Percentiles rank a stretch among this genome's conserved stretches.
Conservation (phyloP, 139 green algal genomes). For the Picochlorum sp. region DNA sequence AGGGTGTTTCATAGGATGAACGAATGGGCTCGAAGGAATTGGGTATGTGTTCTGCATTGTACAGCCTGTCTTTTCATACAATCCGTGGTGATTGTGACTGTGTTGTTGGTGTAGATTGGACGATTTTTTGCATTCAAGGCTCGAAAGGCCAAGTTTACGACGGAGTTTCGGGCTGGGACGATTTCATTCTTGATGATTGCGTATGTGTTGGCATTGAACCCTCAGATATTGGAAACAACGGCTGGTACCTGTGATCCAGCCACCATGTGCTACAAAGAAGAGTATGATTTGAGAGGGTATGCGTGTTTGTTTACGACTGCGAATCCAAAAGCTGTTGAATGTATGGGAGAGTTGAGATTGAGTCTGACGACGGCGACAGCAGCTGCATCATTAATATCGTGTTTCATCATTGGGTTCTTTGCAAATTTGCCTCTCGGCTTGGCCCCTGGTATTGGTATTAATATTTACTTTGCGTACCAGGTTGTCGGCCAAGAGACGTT, state of each 20-base stretch:
- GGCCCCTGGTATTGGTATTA: conserved; percentile 61
- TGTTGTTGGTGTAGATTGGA: conserved; percentile 37
- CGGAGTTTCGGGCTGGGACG: conserved; percentile 54
- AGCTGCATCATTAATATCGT: conserved; percentile 48
- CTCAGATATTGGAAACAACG: conserved; percentile 50
- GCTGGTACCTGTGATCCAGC: conserved; percentile 50
- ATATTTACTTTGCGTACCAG: conserved; percentile 32
- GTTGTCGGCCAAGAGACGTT: conserved; percentile 34
- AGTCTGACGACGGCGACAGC: conserved; percentile 63
- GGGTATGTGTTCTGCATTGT: background rate
- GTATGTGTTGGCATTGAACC: conserved; percentile 72
- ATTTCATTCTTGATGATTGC: conserved; percentile 74
- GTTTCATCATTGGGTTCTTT: conserved; percentile 58
- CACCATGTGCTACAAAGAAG: conserved; percentile 26
- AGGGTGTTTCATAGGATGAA: background rate
- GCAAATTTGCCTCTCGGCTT: conserved; percentile 68
- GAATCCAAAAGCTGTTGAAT: conserved; percentile 12
- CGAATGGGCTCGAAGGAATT: background rate
- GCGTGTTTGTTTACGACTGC: conserved; percentile 15
- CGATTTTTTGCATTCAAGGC: conserved; percentile 49
- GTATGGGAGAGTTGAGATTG: conserved; percentile 21
- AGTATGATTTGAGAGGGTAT: conserved; percentile 3
- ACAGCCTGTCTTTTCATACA: too few species aligned
- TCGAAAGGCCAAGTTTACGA: conserved; percentile 42
- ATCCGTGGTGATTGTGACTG: background rate